Percentiles rank a stretch among this genome's conserved stretches.
phyloP scores from a whole-genome alignment of 495 filamentous ascomycete genomes.

The Parmelia sp. region DNA sequence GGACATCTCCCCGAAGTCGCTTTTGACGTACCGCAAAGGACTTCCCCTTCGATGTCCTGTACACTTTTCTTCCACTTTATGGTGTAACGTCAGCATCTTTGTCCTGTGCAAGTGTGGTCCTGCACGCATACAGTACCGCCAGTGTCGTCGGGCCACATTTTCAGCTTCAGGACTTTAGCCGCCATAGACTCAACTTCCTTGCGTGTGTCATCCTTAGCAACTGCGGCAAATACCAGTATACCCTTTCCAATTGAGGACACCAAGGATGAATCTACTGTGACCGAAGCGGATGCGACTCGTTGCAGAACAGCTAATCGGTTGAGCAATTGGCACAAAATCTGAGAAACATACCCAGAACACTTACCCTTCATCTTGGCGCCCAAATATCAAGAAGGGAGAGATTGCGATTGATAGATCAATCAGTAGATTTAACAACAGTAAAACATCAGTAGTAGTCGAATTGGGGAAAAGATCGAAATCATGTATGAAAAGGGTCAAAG shows the following conservation, averaged over 20 bases:
- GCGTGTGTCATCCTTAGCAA: constrained; percentile 82
- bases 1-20: not conserved
- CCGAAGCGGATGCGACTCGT: constrained; percentile 93
- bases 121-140: constrained; percentile 47
- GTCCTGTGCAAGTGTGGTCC: not conserved
- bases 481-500: not conserved
- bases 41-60: constrained; percentile 77
- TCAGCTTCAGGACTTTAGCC: constrained; percentile 78
- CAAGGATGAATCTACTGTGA: constrained; percentile 86
- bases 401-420: not conserved
- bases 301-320: constrained; percentile 72
- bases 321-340: constrained; percentile 15
- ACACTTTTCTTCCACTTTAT: constrained; percentile 81
- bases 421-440: not conserved
- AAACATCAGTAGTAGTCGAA: not conserved
- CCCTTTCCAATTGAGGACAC: constrained; percentile 88
- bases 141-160: constrained; percentile 71
- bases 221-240: constrained; percentile 82
- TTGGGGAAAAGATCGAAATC: not conserved
- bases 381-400: not conserved
- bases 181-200: constrained; percentile 83
- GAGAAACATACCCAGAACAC: constrained; percentile 2
- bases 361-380: constrained; percentile 44
- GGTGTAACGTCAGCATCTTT: constrained; percentile 20
- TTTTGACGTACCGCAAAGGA: constrained; percentile 72